A percentile compares a stretch with the other conserved stretches of the same genome.
Conservation (phyloP, 345 rosid species). For the Eutrema yunnanense region DNA sequence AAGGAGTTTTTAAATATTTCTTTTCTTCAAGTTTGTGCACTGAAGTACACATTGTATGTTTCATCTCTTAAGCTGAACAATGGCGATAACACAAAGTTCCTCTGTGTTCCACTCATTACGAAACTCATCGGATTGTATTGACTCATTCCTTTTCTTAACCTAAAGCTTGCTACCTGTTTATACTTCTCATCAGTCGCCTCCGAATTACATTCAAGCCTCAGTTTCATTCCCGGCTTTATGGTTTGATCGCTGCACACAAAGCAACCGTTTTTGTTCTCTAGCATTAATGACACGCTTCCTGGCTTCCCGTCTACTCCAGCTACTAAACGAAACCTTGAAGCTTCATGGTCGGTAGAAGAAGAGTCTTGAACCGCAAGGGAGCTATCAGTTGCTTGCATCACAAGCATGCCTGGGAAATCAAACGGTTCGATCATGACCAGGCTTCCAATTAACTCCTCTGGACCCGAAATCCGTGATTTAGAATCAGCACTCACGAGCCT, state of each 20-base stretch:
- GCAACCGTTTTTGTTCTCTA: conserved; percentile 48
- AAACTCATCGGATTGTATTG: conserved; percentile 79
- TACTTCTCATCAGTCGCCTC: conserved; percentile 24
- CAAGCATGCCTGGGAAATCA: conserved; percentile 67
- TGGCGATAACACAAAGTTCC: conserved; percentile 70
- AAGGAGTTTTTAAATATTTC: neutral
- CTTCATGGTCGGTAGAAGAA: conserved; percentile 8
- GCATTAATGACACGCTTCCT: conserved; percentile 53
- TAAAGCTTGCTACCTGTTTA: conserved; percentile 52
- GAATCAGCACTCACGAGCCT: conserved; percentile 41
- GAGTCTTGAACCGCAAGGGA: conserved; percentile 36
- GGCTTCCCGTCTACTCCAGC: conserved; percentile 59
- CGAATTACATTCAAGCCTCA: conserved; percentile 49
- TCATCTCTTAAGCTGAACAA: conserved; percentile 74
- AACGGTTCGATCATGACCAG: conserved; percentile 67
- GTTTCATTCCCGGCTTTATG: conserved; percentile 24
- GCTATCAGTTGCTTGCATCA: conserved; percentile 38
- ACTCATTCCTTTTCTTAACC: conserved; percentile 39
- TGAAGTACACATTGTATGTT: conserved; percentile 69
- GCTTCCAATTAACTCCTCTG: conserved; percentile 44
- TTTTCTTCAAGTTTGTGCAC: conserved; percentile 36
- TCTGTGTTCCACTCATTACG: conserved; percentile 48
- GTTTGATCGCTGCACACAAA: conserved; percentile 45
- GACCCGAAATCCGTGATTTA: conserved; percentile 15
- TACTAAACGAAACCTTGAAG: conserved; percentile 49